phyloP scores from a whole-genome alignment of 208 protist genomes.

The Trypanosomatidae sp. region DNA sequence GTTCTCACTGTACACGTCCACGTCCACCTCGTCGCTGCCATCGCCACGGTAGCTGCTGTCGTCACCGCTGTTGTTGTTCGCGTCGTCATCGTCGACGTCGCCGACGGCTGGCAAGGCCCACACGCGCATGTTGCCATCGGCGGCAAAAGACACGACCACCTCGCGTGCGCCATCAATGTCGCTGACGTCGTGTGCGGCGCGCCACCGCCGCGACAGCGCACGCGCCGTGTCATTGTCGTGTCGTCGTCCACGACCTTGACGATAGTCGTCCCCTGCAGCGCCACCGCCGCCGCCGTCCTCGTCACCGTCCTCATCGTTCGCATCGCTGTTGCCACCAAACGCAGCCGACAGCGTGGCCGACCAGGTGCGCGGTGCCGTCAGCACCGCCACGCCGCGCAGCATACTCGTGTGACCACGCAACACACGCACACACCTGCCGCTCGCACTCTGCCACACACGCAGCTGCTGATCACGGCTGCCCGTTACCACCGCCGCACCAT shows the following conservation, averaged over 20 bases:
- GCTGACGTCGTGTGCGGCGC: conserved; percentile 13
- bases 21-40: conserved; percentile 21
- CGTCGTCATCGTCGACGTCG: conserved; percentile 17
- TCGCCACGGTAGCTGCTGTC: conserved; percentile 14
- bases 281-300: conserved; percentile 12
- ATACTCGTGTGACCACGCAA: conserved; percentile 46
- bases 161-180: conserved; percentile 8
- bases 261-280: conserved; percentile 4
- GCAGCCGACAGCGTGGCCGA: conserved; percentile 2
- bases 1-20: conserved; percentile 9
- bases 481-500: conserved; percentile 32
- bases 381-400: conserved; percentile 14
- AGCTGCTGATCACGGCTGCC: conserved; percentile 54
- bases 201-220: no score
- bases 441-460: conserved; percentile 48
- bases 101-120: conserved; percentile 55
- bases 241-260: no score
- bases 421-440: conserved; percentile 34
- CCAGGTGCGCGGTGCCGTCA: conserved; percentile 6
- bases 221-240: no score
- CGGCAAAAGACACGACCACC: conserved; percentile 34
- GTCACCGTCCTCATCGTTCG: conserved; percentile 17
- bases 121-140: conserved; percentile 43
- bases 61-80: neutral
- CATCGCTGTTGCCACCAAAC: no score